Evolutionary conservation across 164 flowering plant species (phyloP), one percentile per base, ranked within the genome.

Genomic region (Warburgia ugandensis): DNA sequence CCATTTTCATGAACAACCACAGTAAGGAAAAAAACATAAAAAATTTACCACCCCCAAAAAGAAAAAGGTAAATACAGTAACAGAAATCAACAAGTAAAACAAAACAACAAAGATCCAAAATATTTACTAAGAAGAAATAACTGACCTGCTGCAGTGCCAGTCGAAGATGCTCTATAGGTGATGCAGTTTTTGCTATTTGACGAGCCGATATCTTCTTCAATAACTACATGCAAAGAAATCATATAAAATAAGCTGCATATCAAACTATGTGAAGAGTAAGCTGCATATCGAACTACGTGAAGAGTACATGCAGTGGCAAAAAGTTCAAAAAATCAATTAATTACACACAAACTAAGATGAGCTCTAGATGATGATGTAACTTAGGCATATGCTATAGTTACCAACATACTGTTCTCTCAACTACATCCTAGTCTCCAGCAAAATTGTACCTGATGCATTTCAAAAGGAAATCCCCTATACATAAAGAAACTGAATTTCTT

Each of bases 151-250:
- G 83, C 13, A 91, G 39, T 56, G 92, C 77, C 45, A 72, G 77
- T 25, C 73, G 85, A 56, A 90, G 79, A 52, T 80, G 72, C 58
- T 84, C 85, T 9, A 73, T 54, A 2, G 86, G 91, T 12, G 95
- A 77, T 21, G 84, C 91, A 50, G 65, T 73, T 64, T 68, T 86
- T 52, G 82, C 75, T 48, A 77, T 65, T 69, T 87, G 92, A 49
- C 73, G 72, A 53, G 81, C 82, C 59, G 92, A 78, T 21, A 77
- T 69, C 76, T 81, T 87, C 86, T 78, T 87, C 73, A 87, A 64
- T 20, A 91, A 68, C 96, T 91, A 70, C 74, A 80, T 44, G 73
- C 64, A 68, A 49, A 69, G 48, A 72, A 64, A 75, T 48, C 51
- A 17, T 55, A 60, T 40, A 47, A 63, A 50, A 47, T 22, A 33